phyloP scores from a whole-genome alignment of 306 rosid genomes.

The Vigna nakashimae region DNA sequence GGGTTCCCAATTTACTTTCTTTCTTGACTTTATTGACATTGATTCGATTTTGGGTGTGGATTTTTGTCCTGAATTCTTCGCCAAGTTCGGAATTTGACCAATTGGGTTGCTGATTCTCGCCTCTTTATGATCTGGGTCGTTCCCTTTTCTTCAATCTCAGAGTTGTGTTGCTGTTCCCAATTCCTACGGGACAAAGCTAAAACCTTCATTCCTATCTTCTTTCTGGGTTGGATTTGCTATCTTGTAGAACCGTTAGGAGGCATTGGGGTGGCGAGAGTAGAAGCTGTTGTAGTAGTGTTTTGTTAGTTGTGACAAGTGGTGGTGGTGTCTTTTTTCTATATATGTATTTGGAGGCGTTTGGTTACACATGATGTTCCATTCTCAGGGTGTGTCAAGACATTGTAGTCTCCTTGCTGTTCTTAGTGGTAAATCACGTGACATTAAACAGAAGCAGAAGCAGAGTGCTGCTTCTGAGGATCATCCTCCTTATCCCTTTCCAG shows the following conservation, averaged over 20 bases:
- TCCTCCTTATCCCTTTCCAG: constrained; percentile 48
- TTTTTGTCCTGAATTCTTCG: constrained; percentile 39
- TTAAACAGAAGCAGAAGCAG: constrained; percentile 49
- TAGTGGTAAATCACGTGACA: constrained; percentile 51
- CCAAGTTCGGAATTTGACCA: constrained; percentile 26
- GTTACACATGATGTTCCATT: constrained; percentile 55
- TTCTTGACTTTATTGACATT: constrained; percentile 35
- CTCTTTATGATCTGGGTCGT: constrained; percentile 42
- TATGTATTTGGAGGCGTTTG: constrained; percentile 45
- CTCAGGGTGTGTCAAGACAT: constrained; percentile 52
- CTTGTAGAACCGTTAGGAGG: constrained; percentile 23
- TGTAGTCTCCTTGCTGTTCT: constrained; percentile 58
- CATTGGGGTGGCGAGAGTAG: constrained; percentile 32
- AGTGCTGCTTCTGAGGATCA: constrained; percentile 42
- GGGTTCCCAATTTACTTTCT: constrained; percentile 48
- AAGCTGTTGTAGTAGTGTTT: constrained; percentile 8
- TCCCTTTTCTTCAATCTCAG: constrained; percentile 42
- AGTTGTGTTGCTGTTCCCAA: constrained; percentile 34
- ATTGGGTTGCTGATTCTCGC: constrained; percentile 41
- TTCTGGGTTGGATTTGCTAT: constrained; percentile 36
- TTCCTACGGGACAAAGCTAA: constrained; percentile 10
- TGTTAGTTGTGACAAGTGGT: constrained; percentile 29
- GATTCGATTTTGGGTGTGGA: constrained; percentile 44
- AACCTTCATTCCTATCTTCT: constrained; percentile 20
- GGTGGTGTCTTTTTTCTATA: constrained; percentile 1